phyloP scores from a whole-genome alignment of 2,329 filamentous ascomycete species.

The Alternaria angustiovoidea region DNA sequence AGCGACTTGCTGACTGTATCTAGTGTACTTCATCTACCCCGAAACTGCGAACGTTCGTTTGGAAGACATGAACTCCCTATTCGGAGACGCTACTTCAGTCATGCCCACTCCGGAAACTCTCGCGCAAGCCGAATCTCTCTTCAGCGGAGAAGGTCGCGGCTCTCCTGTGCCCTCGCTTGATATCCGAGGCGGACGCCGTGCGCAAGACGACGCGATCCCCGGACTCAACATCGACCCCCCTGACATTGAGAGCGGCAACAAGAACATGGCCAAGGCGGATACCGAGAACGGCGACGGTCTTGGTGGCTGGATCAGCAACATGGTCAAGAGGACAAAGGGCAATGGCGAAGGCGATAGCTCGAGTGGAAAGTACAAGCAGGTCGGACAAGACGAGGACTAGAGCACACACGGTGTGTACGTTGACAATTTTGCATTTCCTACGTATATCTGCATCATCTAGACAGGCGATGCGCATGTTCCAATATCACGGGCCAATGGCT shows the following conservation, averaged over 20 bases:
- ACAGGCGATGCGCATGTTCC: constrained; percentile 29
- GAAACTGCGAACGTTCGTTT: constrained; percentile 95
- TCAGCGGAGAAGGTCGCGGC: constrained; percentile 67
- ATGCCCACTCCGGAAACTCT: constrained; percentile 80
- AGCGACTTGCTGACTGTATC: constrained; percentile 29
- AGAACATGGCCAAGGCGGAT: constrained; percentile 44
- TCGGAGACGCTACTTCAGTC: constrained; percentile 88
- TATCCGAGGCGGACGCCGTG: constrained; percentile 61
- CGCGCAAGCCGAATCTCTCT: constrained; percentile 82
- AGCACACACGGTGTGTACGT: constrained; percentile 11
- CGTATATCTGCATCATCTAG: constrained; percentile 29
- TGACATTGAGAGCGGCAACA: constrained; percentile 65
- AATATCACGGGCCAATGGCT: constrained; percentile 34
- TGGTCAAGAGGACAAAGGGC: constrained; percentile 65
- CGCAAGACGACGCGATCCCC: constrained; percentile 72
- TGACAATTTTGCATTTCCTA: constrained; percentile 28
- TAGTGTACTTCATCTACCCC: constrained; percentile 97
- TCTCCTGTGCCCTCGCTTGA: constrained; percentile 84
- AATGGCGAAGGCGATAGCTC: constrained; percentile 53
- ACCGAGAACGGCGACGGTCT: constrained; percentile 62
- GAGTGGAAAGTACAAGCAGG: constrained; percentile 57
- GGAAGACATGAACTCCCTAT: constrained; percentile 95
- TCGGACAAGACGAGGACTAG: constrained; percentile 54
- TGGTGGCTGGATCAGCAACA: constrained; percentile 73
- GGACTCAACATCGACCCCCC: constrained; percentile 84